These are phyloP conservation scores for Setaria italica DNA, from an alignment of 202 grass and related monocot genomes.

Conservation along the genomic window DNA sequence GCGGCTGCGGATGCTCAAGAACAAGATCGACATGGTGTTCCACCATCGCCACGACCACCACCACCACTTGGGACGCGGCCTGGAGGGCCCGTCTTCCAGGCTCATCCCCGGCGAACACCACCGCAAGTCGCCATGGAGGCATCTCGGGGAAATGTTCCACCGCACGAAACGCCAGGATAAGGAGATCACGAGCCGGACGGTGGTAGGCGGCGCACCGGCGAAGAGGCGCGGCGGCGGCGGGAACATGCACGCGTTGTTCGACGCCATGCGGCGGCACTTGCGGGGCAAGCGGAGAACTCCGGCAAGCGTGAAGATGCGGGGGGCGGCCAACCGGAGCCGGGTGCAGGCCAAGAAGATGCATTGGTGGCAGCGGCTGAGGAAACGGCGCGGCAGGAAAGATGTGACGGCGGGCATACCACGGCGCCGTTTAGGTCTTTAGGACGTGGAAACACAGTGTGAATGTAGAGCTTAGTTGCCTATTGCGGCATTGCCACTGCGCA, in stretches of 20 bases:
- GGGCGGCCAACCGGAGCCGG: not conserved
- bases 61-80: slow-evolving; percentile 37
- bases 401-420: slow-evolving; percentile 16
- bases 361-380: slow-evolving; percentile 59
- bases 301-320: slow-evolving; percentile 6
- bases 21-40: slow-evolving; percentile 59
- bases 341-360: slow-evolving; percentile 49
- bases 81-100: not conserved
- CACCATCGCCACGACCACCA: slow-evolving; percentile 68
- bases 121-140: slow-evolving; percentile 50
- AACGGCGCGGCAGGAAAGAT: not conserved
- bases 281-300: slow-evolving; percentile 29
- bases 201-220: not conserved
- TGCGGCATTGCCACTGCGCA: too few relatives aligned
- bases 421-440: slow-evolving; percentile 26
- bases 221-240: slow-evolving; percentile 19
- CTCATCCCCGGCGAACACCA: not conserved
- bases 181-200: slow-evolving; percentile 21
- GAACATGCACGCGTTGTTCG: slow-evolving; percentile 45
- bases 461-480: too few relatives aligned
- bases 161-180: not conserved
- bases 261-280: slow-evolving; percentile 40
- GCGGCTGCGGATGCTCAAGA: slow-evolving; percentile 49
- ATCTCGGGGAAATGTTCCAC: slow-evolving; percentile 53
- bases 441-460: too few relatives aligned